These are phyloP conservation scores for Podila epigama DNA, from an alignment of 192 early-diverging fungal genomes.

Conservation along the genomic window DNA sequence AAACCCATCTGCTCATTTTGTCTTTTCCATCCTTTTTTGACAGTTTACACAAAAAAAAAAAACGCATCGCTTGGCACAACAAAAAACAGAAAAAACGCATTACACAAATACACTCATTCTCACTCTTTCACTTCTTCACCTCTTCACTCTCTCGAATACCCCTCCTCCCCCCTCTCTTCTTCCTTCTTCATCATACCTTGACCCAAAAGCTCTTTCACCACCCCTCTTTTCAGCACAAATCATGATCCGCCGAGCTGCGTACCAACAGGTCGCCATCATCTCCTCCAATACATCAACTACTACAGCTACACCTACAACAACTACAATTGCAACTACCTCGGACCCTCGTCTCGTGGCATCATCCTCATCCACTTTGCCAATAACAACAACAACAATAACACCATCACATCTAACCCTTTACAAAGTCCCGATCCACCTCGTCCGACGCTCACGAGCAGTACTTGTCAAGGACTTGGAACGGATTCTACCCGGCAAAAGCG, in stretches of 20 bases:
- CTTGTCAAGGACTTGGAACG: slow-evolving; percentile 29
- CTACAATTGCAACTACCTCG: not conserved
- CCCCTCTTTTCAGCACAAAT: not conserved
- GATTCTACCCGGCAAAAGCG: slow-evolving; percentile 1
- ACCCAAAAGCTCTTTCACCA: not conserved
- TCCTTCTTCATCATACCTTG: not conserved
- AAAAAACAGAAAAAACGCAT: too few relatives aligned
- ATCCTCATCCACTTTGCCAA: not conserved
- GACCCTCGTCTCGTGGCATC: not conserved
- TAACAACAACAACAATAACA: not conserved
- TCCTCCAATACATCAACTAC: not conserved
- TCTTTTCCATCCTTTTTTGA: not conserved
- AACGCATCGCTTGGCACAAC: too few relatives aligned
- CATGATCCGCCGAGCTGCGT: slow-evolving; percentile 40
- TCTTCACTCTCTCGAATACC: not conserved
- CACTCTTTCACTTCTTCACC: not conserved
- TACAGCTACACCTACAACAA: not conserved
- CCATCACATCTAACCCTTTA: not conserved
- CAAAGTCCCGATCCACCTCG: slow-evolving; percentile 23
- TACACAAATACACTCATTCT: not conserved
- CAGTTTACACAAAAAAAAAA: not conserved
- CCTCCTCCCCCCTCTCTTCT: not conserved
- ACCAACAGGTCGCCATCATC: slow-evolving; percentile 17
- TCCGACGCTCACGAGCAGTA: slow-evolving; percentile 24
- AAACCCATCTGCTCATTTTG: too few relatives aligned